Evolutionary conservation across 768 basidiomycete genomes (phyloP), one percentile per base, ranked within the genome.

Genomic region (Boletus vinaceobasis): DNA sequence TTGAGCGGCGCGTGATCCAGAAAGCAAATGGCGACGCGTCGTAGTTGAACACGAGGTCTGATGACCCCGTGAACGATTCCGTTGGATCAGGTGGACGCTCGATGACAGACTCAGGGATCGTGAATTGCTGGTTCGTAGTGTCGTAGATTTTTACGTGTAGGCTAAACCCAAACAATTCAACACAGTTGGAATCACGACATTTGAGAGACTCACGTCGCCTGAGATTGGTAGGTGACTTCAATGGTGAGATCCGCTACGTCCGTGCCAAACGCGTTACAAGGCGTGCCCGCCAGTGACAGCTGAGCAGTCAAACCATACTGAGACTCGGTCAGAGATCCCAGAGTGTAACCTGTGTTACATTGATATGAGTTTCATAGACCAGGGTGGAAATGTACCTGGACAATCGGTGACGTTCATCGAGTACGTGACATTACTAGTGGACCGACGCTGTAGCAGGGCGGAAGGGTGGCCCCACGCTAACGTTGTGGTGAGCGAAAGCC

Each of bases 1-100:
- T 74, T 4, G 82, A 80, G 23, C 83, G 80, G 42, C 88, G 81
- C 1, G 86, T 87, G 58, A 91, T 83, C 88, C 88, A 91, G 65
- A 90, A 91, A 2, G 84, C 82, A 65, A 91, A 91, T 0, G 90
- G 88, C 0, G 75, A 73, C 1, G 76, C 7, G 2, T 84, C 75
- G 56, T 83, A 82, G 64, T 89, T 84, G 74, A 91, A 90, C 4
- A 83, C 72, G 10, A 91, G 74, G 61, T 90, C 88, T 0, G 85
- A 85, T 0, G 67, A 72, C 13, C 70, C 52, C 36, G 65, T 71
- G 50, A 74, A 72, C 1, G 73, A 71, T 13, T 61, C 57, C 0
- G 63, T 66, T 5, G 79, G 71, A 5, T 69, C 57, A 4, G 65
- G 21, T 17, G 82, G 79, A 2, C 75, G 74, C n/a, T 74, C 61